A percentile compares a stretch with the other conserved stretches of the same genome.
Evolutionary conservation across 2,329 filamentous ascomycete genomes (phyloP).

Genomic region (Pseudocercospora macadamiae): DNA sequence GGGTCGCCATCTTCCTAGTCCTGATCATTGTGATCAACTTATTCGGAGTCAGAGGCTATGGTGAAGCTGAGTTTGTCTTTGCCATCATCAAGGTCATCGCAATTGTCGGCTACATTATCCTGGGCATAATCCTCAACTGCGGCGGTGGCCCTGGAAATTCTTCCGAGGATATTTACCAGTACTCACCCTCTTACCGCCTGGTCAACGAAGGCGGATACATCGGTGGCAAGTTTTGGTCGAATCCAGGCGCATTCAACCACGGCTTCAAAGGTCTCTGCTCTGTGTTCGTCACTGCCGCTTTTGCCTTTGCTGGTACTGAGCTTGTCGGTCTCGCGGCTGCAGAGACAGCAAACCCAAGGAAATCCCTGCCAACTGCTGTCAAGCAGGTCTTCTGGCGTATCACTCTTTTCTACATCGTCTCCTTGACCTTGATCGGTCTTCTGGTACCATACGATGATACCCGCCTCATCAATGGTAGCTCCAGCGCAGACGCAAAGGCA

Average conservation of each 20-base stretch:
- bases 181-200: slow-evolving; percentile 9
- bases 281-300: slow-evolving; percentile 66
- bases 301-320: slow-evolving; percentile 67
- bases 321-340: slow-evolving; percentile 61
- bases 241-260: slow-evolving; percentile 49
- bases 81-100: slow-evolving; percentile 45
- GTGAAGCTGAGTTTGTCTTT: slow-evolving; percentile 42
- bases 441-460: slow-evolving; percentile 37
- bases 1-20: slow-evolving; percentile 39
- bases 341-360: slow-evolving; percentile 56
- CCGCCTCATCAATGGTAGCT: slow-evolving; percentile 40
- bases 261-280: slow-evolving; percentile 68
- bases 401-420: slow-evolving; percentile 40
- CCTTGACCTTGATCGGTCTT: slow-evolving; percentile 39
- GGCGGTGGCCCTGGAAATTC: slow-evolving; percentile 57
- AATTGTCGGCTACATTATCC: slow-evolving; percentile 65
- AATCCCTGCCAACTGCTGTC: slow-evolving; percentile 43
- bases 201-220: slow-evolving; percentile 58
- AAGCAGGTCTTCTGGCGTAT: slow-evolving; percentile 43
- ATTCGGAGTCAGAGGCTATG: slow-evolving; percentile 40
- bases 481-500: slow-evolving; percentile 44
- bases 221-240: slow-evolving; percentile 56
- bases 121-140: slow-evolving; percentile 62
- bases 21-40: slow-evolving; percentile 37
- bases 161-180: slow-evolving; percentile 9